phyloP scores from a whole-genome alignment of 1,139 yeast species.

The Ashbya aceris region DNA sequence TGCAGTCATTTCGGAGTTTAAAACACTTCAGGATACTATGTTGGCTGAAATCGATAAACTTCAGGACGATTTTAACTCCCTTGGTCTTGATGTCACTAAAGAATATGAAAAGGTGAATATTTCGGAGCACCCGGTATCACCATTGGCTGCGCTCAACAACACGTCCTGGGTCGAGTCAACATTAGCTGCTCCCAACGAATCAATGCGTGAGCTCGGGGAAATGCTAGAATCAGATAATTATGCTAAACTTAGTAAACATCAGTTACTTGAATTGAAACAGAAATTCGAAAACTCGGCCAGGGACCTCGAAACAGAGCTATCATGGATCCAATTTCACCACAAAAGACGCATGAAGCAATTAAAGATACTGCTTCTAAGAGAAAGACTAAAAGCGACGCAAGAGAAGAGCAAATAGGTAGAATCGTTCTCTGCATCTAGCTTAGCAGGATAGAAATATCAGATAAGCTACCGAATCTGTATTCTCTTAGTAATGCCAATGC shows the following conservation, averaged over 20 bases:
- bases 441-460: too few relatives aligned
- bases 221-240: constrained; percentile 4
- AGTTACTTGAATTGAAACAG: constrained; percentile 19
- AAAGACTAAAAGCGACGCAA: too few relatives aligned
- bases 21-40: constrained; percentile 6
- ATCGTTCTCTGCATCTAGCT: neutral
- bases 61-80: constrained; percentile 12
- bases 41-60: constrained; percentile 12
- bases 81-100: constrained; percentile 13
- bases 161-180: constrained; percentile 7
- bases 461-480: too few relatives aligned
- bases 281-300: constrained; percentile 13
- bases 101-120: constrained; percentile 14
- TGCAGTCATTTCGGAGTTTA: constrained; percentile 7
- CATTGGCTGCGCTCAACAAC: too few relatives aligned
- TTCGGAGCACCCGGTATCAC: constrained; percentile 11
- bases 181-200: constrained; percentile 5
- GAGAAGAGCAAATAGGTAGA: constrained; percentile 11
- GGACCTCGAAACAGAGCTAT: constrained; percentile 13
- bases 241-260: constrained; percentile 13
- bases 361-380: constrained; percentile 22
- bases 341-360: too few relatives aligned
- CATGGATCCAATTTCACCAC: too few relatives aligned
- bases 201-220: constrained; percentile 7
- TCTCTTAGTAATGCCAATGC: too few relatives aligned